Conservation (phyloP, 306 rosid species). For the Casuarina equisetifolia region DNA sequence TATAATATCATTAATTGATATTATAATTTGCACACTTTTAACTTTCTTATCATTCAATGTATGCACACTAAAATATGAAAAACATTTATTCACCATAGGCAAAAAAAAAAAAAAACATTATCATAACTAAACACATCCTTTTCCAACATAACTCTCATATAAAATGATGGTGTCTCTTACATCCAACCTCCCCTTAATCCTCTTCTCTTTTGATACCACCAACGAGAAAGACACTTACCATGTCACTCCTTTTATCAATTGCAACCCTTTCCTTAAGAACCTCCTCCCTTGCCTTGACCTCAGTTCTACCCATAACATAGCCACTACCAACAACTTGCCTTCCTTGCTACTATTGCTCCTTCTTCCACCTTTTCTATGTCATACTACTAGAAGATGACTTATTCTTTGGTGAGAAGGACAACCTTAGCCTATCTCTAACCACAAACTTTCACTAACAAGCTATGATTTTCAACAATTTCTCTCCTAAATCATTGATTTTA, state of each 20-base stretch:
- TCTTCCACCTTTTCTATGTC: conserved; percentile 81
- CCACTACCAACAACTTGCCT: conserved; percentile 17
- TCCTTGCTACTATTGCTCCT: conserved; percentile 56
- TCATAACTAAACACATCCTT: too few species aligned
- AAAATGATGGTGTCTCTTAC: conserved; percentile 45
- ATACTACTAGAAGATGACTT: conserved; percentile 83
- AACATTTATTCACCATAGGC: too few species aligned
- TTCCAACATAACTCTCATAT: not conserved
- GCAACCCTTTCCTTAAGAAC: conserved; percentile 67
- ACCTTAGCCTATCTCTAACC: conserved; percentile 45
- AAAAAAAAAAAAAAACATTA: too few species aligned
- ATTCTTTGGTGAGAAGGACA: conserved; percentile 74
- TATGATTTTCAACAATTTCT: conserved; percentile 42
- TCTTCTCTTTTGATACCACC: conserved; percentile 67
- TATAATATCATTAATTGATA: too few species aligned
- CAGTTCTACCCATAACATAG: conserved; percentile 19
- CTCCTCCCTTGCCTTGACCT: conserved; percentile 80
- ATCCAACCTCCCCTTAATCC: conserved; percentile 53
- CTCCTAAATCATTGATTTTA: conserved; percentile 49
- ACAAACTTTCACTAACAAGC: conserved; percentile 42
- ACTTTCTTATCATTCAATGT: too few species aligned
- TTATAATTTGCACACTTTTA: too few species aligned
- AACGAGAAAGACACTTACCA: conserved; percentile 59
- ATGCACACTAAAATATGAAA: too few species aligned
- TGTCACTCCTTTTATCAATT: conserved; percentile 75